Evolutionary conservation across 148 eudicot species (phyloP).

Genomic region (Drosera capensis): DNA sequence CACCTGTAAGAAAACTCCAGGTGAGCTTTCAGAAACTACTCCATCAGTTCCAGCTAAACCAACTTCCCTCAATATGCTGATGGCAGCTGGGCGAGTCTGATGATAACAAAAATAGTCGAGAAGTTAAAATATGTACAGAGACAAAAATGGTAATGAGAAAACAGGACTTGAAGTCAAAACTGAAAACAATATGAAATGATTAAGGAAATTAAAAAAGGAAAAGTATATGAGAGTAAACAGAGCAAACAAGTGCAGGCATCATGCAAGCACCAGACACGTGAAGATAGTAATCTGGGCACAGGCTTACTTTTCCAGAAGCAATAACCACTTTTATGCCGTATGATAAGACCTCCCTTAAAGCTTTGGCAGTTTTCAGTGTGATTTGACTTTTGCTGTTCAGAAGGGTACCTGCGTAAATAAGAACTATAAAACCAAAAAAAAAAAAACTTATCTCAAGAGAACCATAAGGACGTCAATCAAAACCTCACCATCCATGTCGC

Average conservation of each 20-base stretch:
- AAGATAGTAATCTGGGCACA: background rate
- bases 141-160: background rate
- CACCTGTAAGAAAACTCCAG: conserved; percentile 93
- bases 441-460: background rate
- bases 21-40: conserved; percentile 54
- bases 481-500: conserved; percentile 96
- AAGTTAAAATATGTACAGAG: background rate
- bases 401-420: conserved; percentile 48
- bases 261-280: background rate
- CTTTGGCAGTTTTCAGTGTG: conserved; percentile 50
- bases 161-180: background rate
- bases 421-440: background rate
- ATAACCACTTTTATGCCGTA: conserved; percentile 81
- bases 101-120: conserved; percentile 4
- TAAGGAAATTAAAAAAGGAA: too few species aligned
- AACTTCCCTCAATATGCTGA: conserved; percentile 39
- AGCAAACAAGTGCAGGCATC: too few species aligned
- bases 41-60: conserved; percentile 74
- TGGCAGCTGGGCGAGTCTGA: conserved; percentile 77
- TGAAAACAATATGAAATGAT: too few species aligned
- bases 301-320: conserved; percentile 95
- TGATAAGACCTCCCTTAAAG: conserved; percentile 70
- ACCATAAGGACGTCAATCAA: background rate
- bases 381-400: conserved; percentile 76
- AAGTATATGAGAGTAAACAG: too few species aligned